phyloP scores from a whole-genome alignment of 140 eudicot genomes.

The Cichorium intybus region DNA sequence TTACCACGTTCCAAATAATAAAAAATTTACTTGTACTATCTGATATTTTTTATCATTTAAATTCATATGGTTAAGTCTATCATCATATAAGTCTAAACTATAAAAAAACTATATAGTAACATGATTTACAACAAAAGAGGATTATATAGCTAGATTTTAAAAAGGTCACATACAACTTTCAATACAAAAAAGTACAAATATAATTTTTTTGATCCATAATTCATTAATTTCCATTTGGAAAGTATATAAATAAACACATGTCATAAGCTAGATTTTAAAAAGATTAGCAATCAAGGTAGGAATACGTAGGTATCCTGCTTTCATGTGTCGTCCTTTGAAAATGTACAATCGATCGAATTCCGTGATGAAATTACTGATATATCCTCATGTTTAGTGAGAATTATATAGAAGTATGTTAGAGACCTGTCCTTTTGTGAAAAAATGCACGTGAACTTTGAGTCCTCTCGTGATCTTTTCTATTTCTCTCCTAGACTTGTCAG shows the following conservation, averaged over 20 bases:
- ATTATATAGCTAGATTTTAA: neutral
- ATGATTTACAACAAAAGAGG: no score
- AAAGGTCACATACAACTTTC: neutral
- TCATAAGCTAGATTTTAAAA: neutral
- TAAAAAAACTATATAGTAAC: no score
- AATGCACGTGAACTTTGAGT: constrained; percentile 34
- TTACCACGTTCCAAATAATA: neutral
- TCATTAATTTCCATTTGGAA: neutral
- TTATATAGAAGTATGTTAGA: neutral
- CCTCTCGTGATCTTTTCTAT: constrained; percentile 35
- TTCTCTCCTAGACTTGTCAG: constrained; percentile 38
- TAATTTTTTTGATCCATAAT: neutral
- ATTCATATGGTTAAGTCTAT: no score
- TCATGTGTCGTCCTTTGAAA: constrained; percentile 1
- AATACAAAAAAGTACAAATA: neutral
- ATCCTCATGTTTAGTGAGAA: constrained; percentile 11
- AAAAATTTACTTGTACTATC: neutral
- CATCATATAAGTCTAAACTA: no score
- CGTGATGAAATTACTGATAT: constrained; percentile 13
- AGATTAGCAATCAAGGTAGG: neutral
- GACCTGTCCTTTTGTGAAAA: constrained; percentile 20
- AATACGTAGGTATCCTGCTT: neutral
- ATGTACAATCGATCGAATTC: neutral
- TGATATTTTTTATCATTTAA: no score
- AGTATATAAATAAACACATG: neutral